Evolutionary conservation across 495 filamentous ascomycete genomes (phyloP).

Genomic region (Platismatia glauca): DNA sequence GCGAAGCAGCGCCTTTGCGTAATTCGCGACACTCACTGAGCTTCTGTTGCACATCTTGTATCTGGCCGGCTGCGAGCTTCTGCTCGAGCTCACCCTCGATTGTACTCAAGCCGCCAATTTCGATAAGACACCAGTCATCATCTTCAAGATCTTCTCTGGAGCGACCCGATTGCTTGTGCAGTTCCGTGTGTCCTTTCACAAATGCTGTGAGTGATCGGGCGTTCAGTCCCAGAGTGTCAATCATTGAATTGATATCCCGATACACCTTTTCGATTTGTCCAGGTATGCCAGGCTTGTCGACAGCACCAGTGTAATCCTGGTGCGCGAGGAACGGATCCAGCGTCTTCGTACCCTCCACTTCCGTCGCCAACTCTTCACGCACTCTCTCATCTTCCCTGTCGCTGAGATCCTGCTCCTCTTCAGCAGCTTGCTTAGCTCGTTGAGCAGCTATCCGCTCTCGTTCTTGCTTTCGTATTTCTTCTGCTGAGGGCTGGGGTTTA

Average conservation of each 20-base stretch:
- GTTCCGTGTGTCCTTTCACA: slow-evolving; percentile 50
- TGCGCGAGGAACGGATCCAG: slow-evolving; percentile 58
- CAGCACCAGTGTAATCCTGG: slow-evolving; percentile 57
- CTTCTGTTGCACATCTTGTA: slow-evolving; percentile 55
- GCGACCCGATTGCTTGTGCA: slow-evolving; percentile 42
- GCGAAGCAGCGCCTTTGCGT: slow-evolving; percentile 53
- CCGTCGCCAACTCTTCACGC: slow-evolving; percentile 45
- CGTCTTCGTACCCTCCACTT: slow-evolving; percentile 42
- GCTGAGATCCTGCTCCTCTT: slow-evolving; percentile 34
- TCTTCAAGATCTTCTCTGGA: slow-evolving; percentile 51
- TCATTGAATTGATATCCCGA: slow-evolving; percentile 91
- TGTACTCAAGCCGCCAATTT: slow-evolving; percentile 54
- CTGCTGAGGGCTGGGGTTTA: slow-evolving; percentile 26
- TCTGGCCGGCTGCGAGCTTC: slow-evolving; percentile 51
- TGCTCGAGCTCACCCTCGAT: slow-evolving; percentile 48
- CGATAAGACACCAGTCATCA: slow-evolving; percentile 60
- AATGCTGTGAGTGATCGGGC: slow-evolving; percentile 66
- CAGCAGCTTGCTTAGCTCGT: slow-evolving; percentile 25
- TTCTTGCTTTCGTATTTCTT: slow-evolving; percentile 31
- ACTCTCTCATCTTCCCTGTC: slow-evolving; percentile 58
- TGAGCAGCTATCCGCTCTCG: slow-evolving; percentile 30
- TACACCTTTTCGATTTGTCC: slow-evolving; percentile 80
- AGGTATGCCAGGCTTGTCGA: slow-evolving; percentile 53
- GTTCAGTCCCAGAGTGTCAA: slow-evolving; percentile 85
- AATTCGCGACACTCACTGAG: slow-evolving; percentile 52